These are phyloP conservation scores for Tetragonia tetragonoides DNA, from an alignment of 148 eudicot species.

Conservation along the genomic window DNA sequence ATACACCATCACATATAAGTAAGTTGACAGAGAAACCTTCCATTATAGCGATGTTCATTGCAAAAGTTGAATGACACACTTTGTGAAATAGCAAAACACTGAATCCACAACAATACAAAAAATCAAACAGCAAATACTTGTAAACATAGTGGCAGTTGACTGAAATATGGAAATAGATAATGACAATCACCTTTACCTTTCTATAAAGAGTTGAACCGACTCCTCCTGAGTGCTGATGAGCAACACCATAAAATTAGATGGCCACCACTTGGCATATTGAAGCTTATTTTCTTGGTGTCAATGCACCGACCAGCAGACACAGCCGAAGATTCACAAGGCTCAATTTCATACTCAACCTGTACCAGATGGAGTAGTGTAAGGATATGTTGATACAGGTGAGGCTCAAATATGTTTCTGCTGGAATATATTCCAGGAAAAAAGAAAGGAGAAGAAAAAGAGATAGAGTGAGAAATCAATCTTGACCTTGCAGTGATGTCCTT, in stretches of 20 bases:
- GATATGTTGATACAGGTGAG: neutral
- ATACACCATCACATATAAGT: neutral
- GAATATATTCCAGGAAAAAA: neutral
- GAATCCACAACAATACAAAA: neutral
- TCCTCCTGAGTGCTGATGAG: constrained; percentile 86
- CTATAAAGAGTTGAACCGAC: constrained; percentile 66
- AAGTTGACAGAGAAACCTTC: neutral
- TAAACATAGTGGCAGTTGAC: neutral
- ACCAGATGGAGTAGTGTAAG: too few species aligned
- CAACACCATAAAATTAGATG: constrained; percentile 67
- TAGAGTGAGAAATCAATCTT: constrained; percentile 11
- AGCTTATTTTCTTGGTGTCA: constrained; percentile 42
- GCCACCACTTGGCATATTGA: constrained; percentile 63
- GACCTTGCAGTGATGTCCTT: constrained; percentile 56
- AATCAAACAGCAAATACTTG: neutral
- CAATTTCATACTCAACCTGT: too few species aligned
- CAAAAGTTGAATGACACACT: neutral
- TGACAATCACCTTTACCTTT: constrained; percentile 68
- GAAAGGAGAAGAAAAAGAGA: neutral
- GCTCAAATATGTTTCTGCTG: neutral
- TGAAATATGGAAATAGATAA: neutral
- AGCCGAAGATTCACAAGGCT: constrained; percentile 38
- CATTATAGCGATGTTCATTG: neutral
- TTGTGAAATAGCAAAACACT: neutral
- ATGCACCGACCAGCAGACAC: constrained; percentile 29